Percentiles rank a stretch among this genome's conserved stretches.
Evolutionary conservation across 352 stramenopile genomes (phyloP).

Genomic region (Globisporangium takayamanum): DNA sequence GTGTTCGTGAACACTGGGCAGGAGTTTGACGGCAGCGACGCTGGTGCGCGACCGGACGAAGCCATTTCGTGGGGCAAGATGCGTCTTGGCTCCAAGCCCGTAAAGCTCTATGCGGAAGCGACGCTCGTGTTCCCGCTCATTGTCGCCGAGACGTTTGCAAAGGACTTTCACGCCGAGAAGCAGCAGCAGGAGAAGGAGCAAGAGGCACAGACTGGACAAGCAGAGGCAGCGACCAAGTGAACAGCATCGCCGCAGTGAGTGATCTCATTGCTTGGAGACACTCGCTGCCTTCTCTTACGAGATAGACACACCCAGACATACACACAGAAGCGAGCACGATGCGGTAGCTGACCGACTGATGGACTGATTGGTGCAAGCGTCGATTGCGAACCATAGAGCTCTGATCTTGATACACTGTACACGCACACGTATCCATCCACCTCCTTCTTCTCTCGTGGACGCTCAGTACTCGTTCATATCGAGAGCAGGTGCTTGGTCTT

Average conservation of each 20-base stretch:
- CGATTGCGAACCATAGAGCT: no score
- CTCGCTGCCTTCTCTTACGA: no score
- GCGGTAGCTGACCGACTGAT: no score
- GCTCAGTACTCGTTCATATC: not conserved
- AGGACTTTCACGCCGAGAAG: conserved; percentile 75
- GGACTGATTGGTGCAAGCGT: no score
- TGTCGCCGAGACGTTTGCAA: conserved; percentile 98
- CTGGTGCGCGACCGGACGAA: conserved; percentile 96
- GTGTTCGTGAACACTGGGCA: conserved; percentile 99
- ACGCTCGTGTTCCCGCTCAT: conserved; percentile 99
- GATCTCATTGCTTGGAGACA: no score
- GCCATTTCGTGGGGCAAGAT: conserved; percentile 99
- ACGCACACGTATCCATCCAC: no score
- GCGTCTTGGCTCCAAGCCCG: conserved; percentile 89
- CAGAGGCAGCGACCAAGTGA: not conserved
- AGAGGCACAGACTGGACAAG: not conserved
- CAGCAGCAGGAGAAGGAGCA: conserved; percentile 18
- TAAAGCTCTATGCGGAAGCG: conserved; percentile 97
- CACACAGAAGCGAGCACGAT: no score
- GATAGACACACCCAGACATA: no score
- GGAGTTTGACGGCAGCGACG: conserved; percentile 98
- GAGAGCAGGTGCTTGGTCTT: conserved; percentile 13
- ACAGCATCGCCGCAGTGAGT: not conserved
- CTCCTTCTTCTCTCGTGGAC: no score
- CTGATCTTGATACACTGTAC: no score